These are phyloP conservation scores for Pseudogymnoascus sp. DNA, from an alignment of 2,329 filamentous ascomycete genomes.

Conservation along the genomic window DNA sequence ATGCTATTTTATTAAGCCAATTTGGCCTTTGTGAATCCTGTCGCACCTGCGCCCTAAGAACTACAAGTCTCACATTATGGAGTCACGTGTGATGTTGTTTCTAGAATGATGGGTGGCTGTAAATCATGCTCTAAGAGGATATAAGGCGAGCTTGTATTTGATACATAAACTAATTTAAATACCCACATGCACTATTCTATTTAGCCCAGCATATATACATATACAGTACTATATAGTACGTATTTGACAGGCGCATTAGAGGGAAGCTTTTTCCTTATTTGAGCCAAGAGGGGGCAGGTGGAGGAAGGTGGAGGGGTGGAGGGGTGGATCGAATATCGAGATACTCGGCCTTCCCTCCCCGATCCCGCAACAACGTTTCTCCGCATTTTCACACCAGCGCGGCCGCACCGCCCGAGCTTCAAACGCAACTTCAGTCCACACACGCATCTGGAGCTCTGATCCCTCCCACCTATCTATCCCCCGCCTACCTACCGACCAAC, in stretches of 20 bases:
- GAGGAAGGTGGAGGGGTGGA: neutral
- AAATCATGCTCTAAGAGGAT: neutral
- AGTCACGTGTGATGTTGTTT: neutral
- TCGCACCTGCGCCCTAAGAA: neutral
- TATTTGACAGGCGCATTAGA: conserved; percentile 1
- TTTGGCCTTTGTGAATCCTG: conserved; percentile 1
- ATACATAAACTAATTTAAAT: neutral
- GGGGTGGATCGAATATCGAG: neutral
- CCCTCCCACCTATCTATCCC: conserved; percentile 1
- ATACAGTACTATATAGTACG: neutral
- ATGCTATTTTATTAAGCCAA: conserved; percentile 10
- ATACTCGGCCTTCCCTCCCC: neutral
- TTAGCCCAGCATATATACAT: neutral
- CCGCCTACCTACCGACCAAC: neutral
- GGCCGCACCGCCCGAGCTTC: neutral
- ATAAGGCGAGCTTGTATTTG: neutral
- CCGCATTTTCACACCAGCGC: neutral
- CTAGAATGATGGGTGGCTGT: neutral
- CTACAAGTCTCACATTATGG: neutral
- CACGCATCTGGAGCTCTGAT: neutral
- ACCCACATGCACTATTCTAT: neutral
- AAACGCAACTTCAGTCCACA: conserved; percentile 3
- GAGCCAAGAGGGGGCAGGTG: neutral
- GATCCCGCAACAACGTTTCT: neutral
- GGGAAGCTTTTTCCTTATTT: neutral